Percentiles rank a stretch among this genome's conserved stretches.
phyloP scores from a whole-genome alignment of 495 filamentous ascomycete genomes.

The Talaromyces trachyspermus region DNA sequence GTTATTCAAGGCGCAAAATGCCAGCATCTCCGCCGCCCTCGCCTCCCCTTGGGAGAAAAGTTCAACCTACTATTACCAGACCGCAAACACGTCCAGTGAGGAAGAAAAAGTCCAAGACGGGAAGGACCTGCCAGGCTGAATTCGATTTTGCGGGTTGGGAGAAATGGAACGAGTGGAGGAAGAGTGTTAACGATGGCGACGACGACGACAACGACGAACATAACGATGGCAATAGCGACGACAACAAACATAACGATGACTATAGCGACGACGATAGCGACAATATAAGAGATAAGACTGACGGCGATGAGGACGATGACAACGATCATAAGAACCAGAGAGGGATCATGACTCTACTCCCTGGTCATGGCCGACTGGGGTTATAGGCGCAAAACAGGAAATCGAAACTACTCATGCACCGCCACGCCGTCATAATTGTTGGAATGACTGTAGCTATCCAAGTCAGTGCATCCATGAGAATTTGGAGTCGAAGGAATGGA shows the following conservation, averaged over 20 bases:
- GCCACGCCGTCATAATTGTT: neutral
- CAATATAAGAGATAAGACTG: too few species aligned
- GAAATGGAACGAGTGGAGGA: constrained; percentile 8
- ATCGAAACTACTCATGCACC: neutral
- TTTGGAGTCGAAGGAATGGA: constrained; percentile 4
- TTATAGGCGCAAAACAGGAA: too few species aligned
- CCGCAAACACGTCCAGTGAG: too few species aligned
- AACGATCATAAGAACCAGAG: neutral
- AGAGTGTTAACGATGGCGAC: constrained; percentile 3
- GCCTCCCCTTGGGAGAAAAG: too few species aligned
- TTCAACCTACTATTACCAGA: too few species aligned
- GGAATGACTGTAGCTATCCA: constrained; percentile 3
- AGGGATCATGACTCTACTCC: too few species aligned
- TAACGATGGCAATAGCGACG: neutral
- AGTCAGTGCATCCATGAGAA: constrained; percentile 10
- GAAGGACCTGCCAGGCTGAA: neutral
- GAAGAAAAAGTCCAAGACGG: too few species aligned
- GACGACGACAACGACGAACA: neutral
- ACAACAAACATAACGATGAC: neutral
- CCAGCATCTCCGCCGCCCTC: too few species aligned
- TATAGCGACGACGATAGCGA: neutral
- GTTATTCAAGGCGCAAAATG: too few species aligned
- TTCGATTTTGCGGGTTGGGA: constrained; percentile 12
- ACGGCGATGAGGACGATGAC: neutral
- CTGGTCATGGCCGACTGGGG: neutral